phyloP scores from a whole-genome alignment of 2,329 filamentous ascomycete genomes.

The Xylariaceae sp. region DNA sequence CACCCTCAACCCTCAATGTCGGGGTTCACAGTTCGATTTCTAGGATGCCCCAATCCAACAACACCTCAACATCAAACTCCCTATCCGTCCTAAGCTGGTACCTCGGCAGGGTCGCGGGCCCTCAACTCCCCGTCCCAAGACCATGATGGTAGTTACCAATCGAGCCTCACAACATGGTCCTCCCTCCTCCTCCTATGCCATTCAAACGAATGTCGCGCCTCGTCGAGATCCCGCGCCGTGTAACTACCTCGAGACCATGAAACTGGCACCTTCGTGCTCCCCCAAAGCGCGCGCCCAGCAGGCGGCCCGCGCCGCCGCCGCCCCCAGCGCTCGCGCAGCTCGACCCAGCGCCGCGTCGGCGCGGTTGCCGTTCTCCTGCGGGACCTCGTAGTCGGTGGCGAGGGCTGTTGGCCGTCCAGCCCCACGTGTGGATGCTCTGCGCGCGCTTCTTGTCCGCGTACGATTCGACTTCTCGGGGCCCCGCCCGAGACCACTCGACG shows the following conservation, averaged over 20 bases:
- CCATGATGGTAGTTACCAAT: conserved; percentile 56
- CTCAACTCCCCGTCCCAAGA: conserved; percentile 54
- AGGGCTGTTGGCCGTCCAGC: conserved; percentile 31
- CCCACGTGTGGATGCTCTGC: conserved; percentile 50
- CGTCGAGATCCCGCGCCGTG: conserved; percentile 43
- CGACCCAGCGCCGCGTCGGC: conserved; percentile 56
- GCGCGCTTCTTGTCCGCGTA: conserved; percentile 60
- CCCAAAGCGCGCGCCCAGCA: conserved; percentile 37
- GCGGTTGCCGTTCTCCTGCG: conserved; percentile 59
- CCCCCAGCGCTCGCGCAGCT: conserved; percentile 29
- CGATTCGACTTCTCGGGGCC: conserved; percentile 54
- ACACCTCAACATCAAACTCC: conserved; percentile 37
- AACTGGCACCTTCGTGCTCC: conserved; percentile 41
- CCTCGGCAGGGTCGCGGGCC: conserved; percentile 44
- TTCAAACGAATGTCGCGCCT: conserved; percentile 54
- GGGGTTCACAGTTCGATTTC: too few species aligned
- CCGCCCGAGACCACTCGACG: conserved; percentile 59
- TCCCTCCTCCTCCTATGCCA: conserved; percentile 33
- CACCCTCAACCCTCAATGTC: too few species aligned
- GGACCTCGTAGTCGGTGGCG: conserved; percentile 51
- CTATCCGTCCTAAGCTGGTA: conserved; percentile 37
- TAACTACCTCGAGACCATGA: conserved; percentile 55
- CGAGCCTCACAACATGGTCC: conserved; percentile 49
- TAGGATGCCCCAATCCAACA: conserved; percentile 37
- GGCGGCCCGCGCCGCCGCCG: conserved; percentile 20